Base-by-base conservation (phyloP, 2,329 filamentous ascomycete genomes). In the Exophiala dermatitidis region DNA sequence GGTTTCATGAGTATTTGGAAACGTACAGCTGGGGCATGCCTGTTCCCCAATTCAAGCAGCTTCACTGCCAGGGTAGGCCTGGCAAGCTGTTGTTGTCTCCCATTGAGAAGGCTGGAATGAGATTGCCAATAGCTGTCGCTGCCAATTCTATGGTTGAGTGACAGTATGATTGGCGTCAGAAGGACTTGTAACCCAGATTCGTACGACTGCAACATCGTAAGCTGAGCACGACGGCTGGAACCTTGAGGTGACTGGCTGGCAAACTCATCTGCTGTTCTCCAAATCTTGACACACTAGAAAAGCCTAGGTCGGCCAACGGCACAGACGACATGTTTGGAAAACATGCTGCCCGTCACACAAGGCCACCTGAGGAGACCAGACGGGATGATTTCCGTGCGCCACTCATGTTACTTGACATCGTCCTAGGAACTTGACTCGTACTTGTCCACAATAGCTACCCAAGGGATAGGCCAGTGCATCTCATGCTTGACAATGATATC, bases 1-100 rank as follows among this genome's bases (percentile, higher is more conserved):
- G 31, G 42, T 45, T 45, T 31, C 42, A 45, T 45, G 6, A 7
- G 42, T 45, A 45, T 45, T 45, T 45, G 42, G 42, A 45, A 45
- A 33, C n/a, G 31, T 10, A 7, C 42, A 19, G 4, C 28, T 45
- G 28, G 32, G 28, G 31, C 12, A 32, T 31, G 42, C 28, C 31
- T 31, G 4, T 4, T 32, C 32, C 12, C 8, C n/a, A 45, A 12
- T 26, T 32, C 6, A 31, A 32, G 29, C 8, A 32, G 31, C 6
- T 4, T 31, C 10, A 26, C 4, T 5, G 32, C 42, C 42, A 33
- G 42, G 42, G 29, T 33, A 12, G 12, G 29, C 42, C 42, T 33
- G 31, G 28, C 4, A 26, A 26, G 28, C 26, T 7, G 38, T 41
- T 26, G 38, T 4, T 5, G 4, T 41, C n/a, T 5, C 2, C 10